phyloP scores from a whole-genome alignment of 805 yeast genomes.

The Babjeviella inositovora region DNA sequence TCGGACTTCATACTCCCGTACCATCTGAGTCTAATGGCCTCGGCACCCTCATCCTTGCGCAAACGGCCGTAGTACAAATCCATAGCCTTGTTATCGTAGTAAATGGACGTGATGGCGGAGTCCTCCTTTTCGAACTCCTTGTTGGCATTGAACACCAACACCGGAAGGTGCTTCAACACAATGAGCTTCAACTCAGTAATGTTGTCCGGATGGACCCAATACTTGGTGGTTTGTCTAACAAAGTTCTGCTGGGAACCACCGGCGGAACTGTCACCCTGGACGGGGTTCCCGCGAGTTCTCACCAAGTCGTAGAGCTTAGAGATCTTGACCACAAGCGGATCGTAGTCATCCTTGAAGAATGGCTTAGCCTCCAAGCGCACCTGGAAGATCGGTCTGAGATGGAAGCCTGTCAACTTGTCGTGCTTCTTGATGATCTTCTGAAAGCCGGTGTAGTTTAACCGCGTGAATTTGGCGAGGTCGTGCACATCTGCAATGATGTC shows the following conservation, averaged over 20 bases:
- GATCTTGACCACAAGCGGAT: slow-evolving; percentile 72
- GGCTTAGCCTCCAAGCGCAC: slow-evolving; percentile 89
- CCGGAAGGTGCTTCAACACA: slow-evolving; percentile 90
- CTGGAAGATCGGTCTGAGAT: slow-evolving; percentile 81
- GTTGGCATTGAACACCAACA: slow-evolving; percentile 87
- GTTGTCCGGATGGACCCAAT: slow-evolving; percentile 99
- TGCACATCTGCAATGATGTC: slow-evolving; percentile 96
- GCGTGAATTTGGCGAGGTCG: slow-evolving; percentile 85
- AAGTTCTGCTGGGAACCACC: slow-evolving; percentile 97
- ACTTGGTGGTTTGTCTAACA: slow-evolving; percentile 95
- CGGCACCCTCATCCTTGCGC: slow-evolving; percentile 96
- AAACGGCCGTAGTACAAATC: slow-evolving; percentile 90
- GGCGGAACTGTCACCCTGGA: slow-evolving; percentile 90
- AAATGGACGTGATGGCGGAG: slow-evolving; percentile 91
- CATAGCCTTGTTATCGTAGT: slow-evolving; percentile 79
- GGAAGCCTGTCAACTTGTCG: slow-evolving; percentile 64
- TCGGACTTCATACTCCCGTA: slow-evolving; percentile 95
- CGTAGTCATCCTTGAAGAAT: slow-evolving; percentile 91
- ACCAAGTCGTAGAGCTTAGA: slow-evolving; percentile 85
- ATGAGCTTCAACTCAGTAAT: slow-evolving; percentile 91
- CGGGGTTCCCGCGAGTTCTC: slow-evolving; percentile 92
- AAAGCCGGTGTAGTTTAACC: slow-evolving; percentile 92
- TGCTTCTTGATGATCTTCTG: slow-evolving; percentile 94
- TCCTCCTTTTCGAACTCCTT: slow-evolving; percentile 94
- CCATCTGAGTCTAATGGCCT: slow-evolving; percentile 97